A percentile compares a stretch with the other conserved stretches of the same genome.
Conservation (phyloP, 176 grass and related monocot genomes). For the Olyra latifolia region DNA sequence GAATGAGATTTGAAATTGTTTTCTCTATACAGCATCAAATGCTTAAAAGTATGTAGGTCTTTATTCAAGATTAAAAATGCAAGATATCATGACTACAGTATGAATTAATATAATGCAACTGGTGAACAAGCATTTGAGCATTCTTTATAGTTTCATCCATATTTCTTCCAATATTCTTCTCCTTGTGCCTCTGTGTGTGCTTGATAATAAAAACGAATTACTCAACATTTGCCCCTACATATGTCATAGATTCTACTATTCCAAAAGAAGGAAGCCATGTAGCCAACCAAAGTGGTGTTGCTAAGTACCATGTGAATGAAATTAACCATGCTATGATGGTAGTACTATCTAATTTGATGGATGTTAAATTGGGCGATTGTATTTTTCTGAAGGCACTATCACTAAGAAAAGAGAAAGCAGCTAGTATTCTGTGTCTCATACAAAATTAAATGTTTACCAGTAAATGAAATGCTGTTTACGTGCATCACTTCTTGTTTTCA, state of each 20-base stretch:
- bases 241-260: constrained; percentile 6
- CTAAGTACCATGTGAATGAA: background rate
- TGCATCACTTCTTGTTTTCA: background rate
- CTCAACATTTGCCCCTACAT: background rate
- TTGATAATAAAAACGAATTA: constrained; percentile 1
- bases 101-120: background rate
- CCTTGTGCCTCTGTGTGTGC: background rate
- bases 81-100: background rate
- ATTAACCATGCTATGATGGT: constrained; percentile 3
- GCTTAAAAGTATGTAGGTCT: background rate
- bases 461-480: constrained; percentile 9
- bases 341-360: background rate
- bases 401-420: background rate
- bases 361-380: background rate
- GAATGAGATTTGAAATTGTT: constrained; percentile 22
- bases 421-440: background rate
- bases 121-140: background rate
- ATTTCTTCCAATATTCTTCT: background rate
- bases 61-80: background rate
- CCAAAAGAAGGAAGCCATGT: background rate
- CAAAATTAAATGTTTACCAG: background rate
- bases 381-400: background rate
- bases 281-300: background rate
- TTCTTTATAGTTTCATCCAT: background rate
- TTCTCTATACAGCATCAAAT: constrained; percentile 11